Evolutionary conservation across 768 basidiomycete species (phyloP).

Genomic region (Clathrus columnatus): DNA sequence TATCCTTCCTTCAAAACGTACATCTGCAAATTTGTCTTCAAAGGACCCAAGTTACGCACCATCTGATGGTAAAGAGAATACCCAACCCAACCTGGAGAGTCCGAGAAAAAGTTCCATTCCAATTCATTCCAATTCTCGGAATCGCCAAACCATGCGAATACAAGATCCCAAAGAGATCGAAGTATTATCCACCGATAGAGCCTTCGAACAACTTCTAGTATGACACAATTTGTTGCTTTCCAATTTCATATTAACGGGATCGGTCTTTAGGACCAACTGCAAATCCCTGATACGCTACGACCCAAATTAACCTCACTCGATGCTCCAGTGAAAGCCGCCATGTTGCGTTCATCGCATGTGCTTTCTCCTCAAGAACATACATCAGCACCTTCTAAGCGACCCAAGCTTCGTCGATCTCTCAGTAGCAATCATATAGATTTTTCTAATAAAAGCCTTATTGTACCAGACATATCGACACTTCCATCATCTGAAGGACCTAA

Average conservation of each 20-base stretch:
- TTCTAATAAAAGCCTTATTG: constrained; percentile 33
- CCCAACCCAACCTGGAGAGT: neutral
- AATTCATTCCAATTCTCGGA: neutral
- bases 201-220: constrained; percentile 78
- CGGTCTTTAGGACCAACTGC: constrained; percentile 60
- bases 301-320: constrained; percentile 79
- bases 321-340: constrained; percentile 78
- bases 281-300: constrained; percentile 71
- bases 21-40: neutral
- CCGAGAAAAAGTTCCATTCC: constrained; percentile 1
- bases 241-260: constrained; percentile 1
- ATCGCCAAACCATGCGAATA: neutral
- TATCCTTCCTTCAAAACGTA: constrained; percentile 7
- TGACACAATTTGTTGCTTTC: constrained; percentile 20
- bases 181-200: constrained; percentile 44
- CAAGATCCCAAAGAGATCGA: constrained; percentile 18
- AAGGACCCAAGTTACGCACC: neutral
- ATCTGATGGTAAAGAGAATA: constrained; percentile 8
- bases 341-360: constrained; percentile 78
- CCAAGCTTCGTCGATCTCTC: constrained; percentile 60
- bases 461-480: constrained; percentile 24
- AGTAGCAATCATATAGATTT: constrained; percentile 66
- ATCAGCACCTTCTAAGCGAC: constrained; percentile 29
- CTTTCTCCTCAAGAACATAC: constrained; percentile 33
- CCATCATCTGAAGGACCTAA: constrained; percentile 15